Evolutionary conservation across 2,329 filamentous ascomycete genomes (phyloP).

Genomic region (Harringtonia lauricola): DNA sequence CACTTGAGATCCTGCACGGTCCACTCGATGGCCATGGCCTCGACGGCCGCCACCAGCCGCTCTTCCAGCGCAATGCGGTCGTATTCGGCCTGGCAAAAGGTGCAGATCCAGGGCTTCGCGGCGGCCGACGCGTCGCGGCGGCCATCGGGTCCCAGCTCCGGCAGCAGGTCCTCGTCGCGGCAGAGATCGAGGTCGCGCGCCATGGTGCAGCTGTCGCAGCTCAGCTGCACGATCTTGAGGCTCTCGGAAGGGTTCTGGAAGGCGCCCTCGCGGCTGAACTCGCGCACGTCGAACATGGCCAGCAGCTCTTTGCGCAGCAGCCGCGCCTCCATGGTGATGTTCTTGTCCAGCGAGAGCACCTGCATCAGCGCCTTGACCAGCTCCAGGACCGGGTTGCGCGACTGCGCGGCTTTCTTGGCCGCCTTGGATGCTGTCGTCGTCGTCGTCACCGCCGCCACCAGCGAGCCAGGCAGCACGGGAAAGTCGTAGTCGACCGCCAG

Average conservation of each 20-base stretch:
- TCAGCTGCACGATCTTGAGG: constrained; percentile 62
- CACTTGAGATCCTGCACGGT: constrained; percentile 85
- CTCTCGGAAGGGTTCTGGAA: constrained; percentile 78
- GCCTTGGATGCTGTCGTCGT: constrained; percentile 8
- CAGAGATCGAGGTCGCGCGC: constrained; percentile 85
- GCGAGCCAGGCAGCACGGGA: constrained; percentile 63
- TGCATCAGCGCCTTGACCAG: constrained; percentile 91
- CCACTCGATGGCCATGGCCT: constrained; percentile 70
- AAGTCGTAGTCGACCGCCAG: constrained; percentile 81
- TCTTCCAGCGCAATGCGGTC: constrained; percentile 79
- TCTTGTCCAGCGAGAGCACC: constrained; percentile 80
- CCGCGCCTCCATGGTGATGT: constrained; percentile 78
- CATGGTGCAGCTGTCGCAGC: constrained; percentile 85
- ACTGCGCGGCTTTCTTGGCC: constrained; percentile 12
- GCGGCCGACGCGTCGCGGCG: constrained; percentile 10
- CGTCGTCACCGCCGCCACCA: constrained; percentile 22
- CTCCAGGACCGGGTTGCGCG: constrained; percentile 69
- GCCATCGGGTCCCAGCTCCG: constrained; percentile 25
- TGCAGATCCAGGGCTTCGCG: constrained; percentile 57
- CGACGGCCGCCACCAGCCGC: constrained; percentile 62
- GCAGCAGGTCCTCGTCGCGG: constrained; percentile 72
- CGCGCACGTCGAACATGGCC: constrained; percentile 81
- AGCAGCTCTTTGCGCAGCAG: constrained; percentile 83
- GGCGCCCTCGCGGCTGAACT: constrained; percentile 80
- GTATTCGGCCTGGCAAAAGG: constrained; percentile 64